A percentile compares a stretch with the other conserved stretches of the same genome.
phyloP scores from a whole-genome alignment of 306 rosid genomes.

The Senna siamea region DNA sequence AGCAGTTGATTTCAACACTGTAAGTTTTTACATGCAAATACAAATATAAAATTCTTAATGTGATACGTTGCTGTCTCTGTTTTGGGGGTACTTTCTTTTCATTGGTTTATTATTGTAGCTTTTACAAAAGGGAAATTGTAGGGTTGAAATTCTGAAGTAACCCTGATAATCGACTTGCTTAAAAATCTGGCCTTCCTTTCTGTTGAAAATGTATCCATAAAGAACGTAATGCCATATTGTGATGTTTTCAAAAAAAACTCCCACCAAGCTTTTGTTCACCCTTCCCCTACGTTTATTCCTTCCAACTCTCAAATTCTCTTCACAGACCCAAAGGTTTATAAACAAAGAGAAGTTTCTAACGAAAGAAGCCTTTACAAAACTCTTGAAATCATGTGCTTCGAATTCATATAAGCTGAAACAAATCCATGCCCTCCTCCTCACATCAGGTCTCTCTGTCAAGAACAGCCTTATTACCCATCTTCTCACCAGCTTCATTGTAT shows the following conservation, averaged over 20 bases:
- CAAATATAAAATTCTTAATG: not conserved
- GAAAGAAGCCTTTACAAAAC: conserved; percentile 29
- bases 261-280: conserved; percentile 24
- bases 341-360: not conserved
- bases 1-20: not conserved
- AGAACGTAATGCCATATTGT: conserved; percentile 1
- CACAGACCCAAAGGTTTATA: conserved; percentile 12
- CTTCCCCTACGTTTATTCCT: not conserved
- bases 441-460: conserved; percentile 45
- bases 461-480: conserved; percentile 48
- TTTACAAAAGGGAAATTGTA: not conserved
- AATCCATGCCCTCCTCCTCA: conserved; percentile 43
- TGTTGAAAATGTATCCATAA: not conserved
- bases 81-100: not conserved
- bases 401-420: conserved; percentile 42
- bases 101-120: not conserved
- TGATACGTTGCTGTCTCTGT: not conserved
- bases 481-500: conserved; percentile 10
- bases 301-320: conserved; percentile 23
- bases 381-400: conserved; percentile 40
- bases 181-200: not conserved
- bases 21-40: not conserved
- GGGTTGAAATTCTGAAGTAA: not conserved
- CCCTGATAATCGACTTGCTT: not conserved
- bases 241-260: conserved; percentile 14